These are phyloP conservation scores for Sordariomycetes sp. DNA, from an alignment of 2,329 filamentous ascomycete species.

Conservation along the genomic window DNA sequence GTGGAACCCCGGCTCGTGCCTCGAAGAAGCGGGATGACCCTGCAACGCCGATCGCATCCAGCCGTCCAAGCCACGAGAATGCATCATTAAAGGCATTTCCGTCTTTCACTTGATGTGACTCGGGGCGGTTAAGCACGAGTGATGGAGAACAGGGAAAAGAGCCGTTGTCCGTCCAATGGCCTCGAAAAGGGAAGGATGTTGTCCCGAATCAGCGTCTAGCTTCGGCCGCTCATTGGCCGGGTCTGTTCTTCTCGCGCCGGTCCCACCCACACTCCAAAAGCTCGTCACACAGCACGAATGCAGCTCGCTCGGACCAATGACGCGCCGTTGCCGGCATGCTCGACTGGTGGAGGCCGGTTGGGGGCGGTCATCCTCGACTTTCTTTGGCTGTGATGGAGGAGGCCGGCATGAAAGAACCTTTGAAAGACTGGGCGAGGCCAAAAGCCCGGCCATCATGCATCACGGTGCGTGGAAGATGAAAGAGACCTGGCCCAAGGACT, in stretches of 20 bases:
- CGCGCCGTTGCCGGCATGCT: background rate
- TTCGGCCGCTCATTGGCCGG: background rate
- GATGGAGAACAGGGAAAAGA: background rate
- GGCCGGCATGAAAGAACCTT: background rate
- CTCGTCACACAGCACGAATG: background rate
- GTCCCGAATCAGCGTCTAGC: slow-evolving; percentile 1
- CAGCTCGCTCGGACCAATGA: background rate
- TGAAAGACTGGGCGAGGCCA: background rate
- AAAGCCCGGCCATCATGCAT: background rate
- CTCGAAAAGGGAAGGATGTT: background rate
- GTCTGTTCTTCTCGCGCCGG: background rate
- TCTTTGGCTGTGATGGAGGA: background rate
- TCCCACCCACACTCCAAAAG: slow-evolving; percentile 1
- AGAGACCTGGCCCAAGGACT: background rate
- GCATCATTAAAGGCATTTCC: background rate
- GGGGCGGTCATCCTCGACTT: background rate
- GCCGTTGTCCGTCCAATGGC: background rate
- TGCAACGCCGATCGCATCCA: background rate
- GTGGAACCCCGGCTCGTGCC: background rate
- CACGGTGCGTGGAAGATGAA: background rate
- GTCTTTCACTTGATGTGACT: background rate
- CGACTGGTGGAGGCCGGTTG: background rate
- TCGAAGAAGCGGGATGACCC: background rate
- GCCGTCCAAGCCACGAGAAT: background rate
- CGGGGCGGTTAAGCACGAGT: slow-evolving; percentile 1